A percentile compares a stretch with the other conserved stretches of the same genome.
Conservation (phyloP, 140 eudicot genomes). For the Flaveria floridana region DNA sequence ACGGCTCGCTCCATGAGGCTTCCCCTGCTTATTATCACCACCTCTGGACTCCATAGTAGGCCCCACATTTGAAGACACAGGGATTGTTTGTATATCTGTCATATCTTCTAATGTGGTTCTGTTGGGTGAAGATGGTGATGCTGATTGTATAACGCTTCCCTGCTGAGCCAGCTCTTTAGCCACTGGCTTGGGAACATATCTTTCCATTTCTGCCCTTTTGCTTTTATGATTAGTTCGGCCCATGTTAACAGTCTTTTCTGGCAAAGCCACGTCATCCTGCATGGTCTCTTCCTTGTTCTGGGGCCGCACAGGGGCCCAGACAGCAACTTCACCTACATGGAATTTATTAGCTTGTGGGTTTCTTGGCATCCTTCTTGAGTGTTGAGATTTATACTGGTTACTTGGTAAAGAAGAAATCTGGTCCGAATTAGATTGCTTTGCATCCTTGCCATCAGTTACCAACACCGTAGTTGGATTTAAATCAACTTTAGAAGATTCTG, state of each 20-base stretch:
- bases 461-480: conserved; percentile 33
- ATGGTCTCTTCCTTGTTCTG: conserved; percentile 50
- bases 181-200: conserved; percentile 86
- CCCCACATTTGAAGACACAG: conserved; percentile 36
- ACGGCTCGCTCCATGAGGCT: conserved; percentile 55
- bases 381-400: conserved; percentile 62
- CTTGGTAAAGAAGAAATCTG: conserved; percentile 38
- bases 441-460: conserved; percentile 39
- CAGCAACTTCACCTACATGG: conserved; percentile 61
- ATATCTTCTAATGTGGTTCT: conserved; percentile 39
- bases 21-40: conserved; percentile 44
- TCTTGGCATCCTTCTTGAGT: conserved; percentile 59
- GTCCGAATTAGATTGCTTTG: conserved; percentile 37
- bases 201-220: conserved; percentile 95
- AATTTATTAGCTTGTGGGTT: conserved; percentile 58
- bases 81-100: conserved; percentile 29
- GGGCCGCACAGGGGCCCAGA: conserved; percentile 93
- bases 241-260: conserved; percentile 37
- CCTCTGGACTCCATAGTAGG: conserved; percentile 36
- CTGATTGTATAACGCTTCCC: conserved; percentile 39
- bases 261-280: conserved; percentile 39
- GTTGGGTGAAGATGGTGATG: conserved; percentile 39
- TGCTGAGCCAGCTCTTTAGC: conserved; percentile 84
- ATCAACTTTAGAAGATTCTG: conserved; percentile 33
- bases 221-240: conserved; percentile 58